Evolutionary conservation across 129 eudicot species (phyloP), one percentile per base, ranked within the genome.

Genomic region (Flaveria robusta): DNA sequence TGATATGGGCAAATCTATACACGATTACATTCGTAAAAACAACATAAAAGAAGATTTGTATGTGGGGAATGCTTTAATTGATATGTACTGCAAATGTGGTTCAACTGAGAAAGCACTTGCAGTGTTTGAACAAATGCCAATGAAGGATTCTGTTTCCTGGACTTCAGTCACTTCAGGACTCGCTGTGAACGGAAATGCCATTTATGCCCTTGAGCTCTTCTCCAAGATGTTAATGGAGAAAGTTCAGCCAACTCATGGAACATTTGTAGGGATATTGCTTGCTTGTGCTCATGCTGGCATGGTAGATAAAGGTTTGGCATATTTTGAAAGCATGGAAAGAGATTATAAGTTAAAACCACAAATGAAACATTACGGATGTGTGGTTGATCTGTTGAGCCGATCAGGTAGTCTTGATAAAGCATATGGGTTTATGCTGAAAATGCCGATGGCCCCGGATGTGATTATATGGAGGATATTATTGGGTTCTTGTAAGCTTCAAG

Each of bases 41-140:
- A 77, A 68, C 37, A 56, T 87, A 22, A 83, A 78, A 79, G 59
- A 75, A 29, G 90, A 90, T 46, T 54, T 83, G 20, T 77, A 81
- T 43, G 82, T 90, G 12, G 76, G 84, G 41, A 87, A 90, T 47
- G 77, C 96, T 68, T 65, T 87, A 47, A 82, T 90, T 10, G 92
- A 90, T 62, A 87, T 90, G 92, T 85, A 85, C 24, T 83, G 83
- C 77, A 90, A 90, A 82, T 85, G 96, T 26, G 96, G 96, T 24
- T 80, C 79, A 8, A 75, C 78, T 1, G 76, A 81, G 14, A 81
- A 74, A 24, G 92, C 96, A 26, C n/a, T 85, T 85, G 43, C 31
- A 74, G 91, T 90, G 37, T 90, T 90, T 73, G 51, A 65, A 41
- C 77, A 73, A 26, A 88, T 85, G 88, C 45, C 71, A 71, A 80